Conservation (phyloP, 2,329 filamentous ascomycete species). For the Phaeosphaeriaceae sp. region DNA sequence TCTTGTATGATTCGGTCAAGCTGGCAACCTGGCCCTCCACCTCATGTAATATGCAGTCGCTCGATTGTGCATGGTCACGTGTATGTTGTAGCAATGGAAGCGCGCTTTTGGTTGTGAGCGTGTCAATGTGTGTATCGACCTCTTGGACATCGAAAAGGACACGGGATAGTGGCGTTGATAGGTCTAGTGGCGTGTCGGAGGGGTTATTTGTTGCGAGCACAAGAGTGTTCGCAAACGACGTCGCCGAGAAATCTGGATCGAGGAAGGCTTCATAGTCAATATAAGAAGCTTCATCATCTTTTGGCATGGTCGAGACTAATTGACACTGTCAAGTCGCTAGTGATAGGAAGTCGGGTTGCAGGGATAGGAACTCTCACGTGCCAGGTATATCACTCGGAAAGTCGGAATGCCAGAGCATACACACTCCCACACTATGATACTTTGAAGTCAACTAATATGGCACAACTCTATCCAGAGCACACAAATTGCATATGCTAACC, state of each 20-base stretch:
- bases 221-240: slow-evolving; percentile 84
- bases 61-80: slow-evolving; percentile 73
- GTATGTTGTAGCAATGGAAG: slow-evolving; percentile 81
- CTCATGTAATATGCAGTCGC: slow-evolving; percentile 72
- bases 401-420: no score
- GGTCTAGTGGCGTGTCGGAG: slow-evolving; percentile 86
- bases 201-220: slow-evolving; percentile 91
- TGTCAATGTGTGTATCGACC: slow-evolving; percentile 93
- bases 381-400: not conserved
- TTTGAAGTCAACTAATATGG: no score
- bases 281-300: slow-evolving; percentile 72
- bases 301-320: slow-evolving; percentile 33
- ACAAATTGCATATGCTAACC: no score
- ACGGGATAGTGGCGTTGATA: slow-evolving; percentile 89
- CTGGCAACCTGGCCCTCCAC: slow-evolving; percentile 80
- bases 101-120: slow-evolving; percentile 82
- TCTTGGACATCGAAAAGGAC: slow-evolving; percentile 97
- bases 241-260: slow-evolving; percentile 78
- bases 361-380: slow-evolving; percentile 1
- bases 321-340: slow-evolving; percentile 1
- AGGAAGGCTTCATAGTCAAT: slow-evolving; percentile 96
- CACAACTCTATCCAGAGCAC: no score
- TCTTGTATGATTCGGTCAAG: slow-evolving; percentile 82
- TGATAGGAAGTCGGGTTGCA: slow-evolving; percentile 1
- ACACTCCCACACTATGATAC: no score